Evolutionary conservation across 1,139 yeast species (phyloP).

Genomic region (Yamadazyma conglobata): DNA sequence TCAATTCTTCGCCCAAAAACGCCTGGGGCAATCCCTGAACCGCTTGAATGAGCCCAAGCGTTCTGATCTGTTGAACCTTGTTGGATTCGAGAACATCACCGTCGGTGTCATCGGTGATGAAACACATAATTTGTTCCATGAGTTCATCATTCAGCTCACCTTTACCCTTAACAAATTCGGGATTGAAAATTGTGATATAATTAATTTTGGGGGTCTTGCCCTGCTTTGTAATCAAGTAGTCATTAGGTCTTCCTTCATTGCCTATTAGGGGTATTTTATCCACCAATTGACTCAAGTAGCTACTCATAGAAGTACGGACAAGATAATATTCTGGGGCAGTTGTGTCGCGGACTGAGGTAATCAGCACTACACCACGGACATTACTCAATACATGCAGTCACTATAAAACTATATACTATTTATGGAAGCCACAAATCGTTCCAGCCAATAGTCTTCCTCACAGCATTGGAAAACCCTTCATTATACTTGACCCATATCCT

Average conservation of each 20-base stretch:
- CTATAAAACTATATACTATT: no score
- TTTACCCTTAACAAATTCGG: constrained; percentile 17
- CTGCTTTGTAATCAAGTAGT: constrained; percentile 14
- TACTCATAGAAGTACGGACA: constrained; percentile 18
- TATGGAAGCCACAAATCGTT: constrained; percentile 52
- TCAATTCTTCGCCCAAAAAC: constrained; percentile 7
- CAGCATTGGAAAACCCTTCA: constrained; percentile 95
- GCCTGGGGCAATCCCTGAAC: constrained; percentile 19
- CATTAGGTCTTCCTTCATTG: constrained; percentile 5
- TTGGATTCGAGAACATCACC: constrained; percentile 12
- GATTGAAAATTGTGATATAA: constrained; percentile 23
- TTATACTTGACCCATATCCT: constrained; percentile 89
- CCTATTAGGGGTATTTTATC: constrained; percentile 16
- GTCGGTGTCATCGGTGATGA: constrained; percentile 19
- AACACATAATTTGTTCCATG: constrained; percentile 28
- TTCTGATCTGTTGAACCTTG: constrained; percentile 25
- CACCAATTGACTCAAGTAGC: constrained; percentile 20
- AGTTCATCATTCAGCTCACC: constrained; percentile 29
- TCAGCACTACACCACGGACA: no score
- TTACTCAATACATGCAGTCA: no score
- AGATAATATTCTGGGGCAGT: no score
- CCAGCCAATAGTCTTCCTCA: constrained; percentile 83
- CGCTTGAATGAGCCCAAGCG: constrained; percentile 39
- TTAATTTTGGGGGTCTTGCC: constrained; percentile 15
- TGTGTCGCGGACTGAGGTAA: no score